These are phyloP conservation scores for Comarum palustre DNA, from an alignment of 306 rosid genomes.

Conservation along the genomic window DNA sequence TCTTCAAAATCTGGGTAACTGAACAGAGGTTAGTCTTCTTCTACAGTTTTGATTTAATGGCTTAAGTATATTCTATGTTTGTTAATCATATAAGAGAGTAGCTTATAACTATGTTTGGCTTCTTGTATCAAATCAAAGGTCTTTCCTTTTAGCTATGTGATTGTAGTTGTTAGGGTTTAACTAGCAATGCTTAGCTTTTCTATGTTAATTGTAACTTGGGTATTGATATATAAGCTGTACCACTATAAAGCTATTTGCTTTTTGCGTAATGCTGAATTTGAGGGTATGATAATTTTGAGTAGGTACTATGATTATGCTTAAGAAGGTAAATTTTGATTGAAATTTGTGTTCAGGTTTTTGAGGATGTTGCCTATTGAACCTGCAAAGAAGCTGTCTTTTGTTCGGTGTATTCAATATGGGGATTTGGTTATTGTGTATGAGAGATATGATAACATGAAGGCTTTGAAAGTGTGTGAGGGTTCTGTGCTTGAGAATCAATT, in stretches of 20 bases:
- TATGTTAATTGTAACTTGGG: neutral
- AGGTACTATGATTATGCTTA: neutral
- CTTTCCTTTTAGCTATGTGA: too few relatives aligned
- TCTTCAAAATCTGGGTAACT: neutral
- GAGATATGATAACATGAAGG: slow-evolving; percentile 73
- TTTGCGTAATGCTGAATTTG: neutral
- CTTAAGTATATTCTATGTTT: neutral
- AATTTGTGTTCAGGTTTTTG: neutral
- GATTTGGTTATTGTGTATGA: slow-evolving; percentile 79
- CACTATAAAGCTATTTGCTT: neutral
- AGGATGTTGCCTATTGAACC: slow-evolving; percentile 60
- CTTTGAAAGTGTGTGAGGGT: slow-evolving; percentile 56
- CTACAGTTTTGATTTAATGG: neutral
- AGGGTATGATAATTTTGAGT: neutral
- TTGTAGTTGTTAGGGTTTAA: neutral
- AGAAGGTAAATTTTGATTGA: too few relatives aligned
- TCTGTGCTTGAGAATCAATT: slow-evolving; percentile 74
- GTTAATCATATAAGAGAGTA: too few relatives aligned
- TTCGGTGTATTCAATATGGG: slow-evolving; percentile 45
- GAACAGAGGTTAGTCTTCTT: neutral
- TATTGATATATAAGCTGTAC: neutral
- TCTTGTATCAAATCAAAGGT: neutral
- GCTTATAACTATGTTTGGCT: neutral
- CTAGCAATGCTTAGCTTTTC: neutral
- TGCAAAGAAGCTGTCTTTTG: slow-evolving; percentile 55